These are phyloP conservation scores for Rauvolfia tetraphylla DNA, from an alignment of 257 asterid genomes.

Conservation along the genomic window DNA sequence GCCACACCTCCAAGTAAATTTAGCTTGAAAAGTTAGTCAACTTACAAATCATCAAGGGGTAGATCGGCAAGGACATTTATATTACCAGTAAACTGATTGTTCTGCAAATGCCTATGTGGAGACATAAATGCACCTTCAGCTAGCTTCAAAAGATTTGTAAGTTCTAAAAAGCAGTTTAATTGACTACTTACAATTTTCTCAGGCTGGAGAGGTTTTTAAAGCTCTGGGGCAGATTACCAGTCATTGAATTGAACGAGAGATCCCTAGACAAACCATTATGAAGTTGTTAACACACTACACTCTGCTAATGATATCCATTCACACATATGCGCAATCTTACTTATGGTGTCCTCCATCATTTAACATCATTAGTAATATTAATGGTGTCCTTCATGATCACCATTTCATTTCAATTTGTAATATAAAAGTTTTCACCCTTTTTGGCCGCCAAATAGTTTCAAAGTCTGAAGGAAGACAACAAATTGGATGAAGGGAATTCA, in stretches of 20 bases:
- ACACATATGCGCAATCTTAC: neutral
- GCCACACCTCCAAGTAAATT: conserved; percentile 5
- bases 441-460: neutral
- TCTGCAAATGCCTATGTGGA: conserved; percentile 46
- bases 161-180: conserved; percentile 1
- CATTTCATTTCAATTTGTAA: neutral
- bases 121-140: conserved; percentile 22
- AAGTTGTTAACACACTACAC: neutral
- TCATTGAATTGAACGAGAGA: conserved; percentile 46
- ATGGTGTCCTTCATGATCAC: neutral
- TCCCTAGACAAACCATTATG: conserved; percentile 37
- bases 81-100: conserved; percentile 54
- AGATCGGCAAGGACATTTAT: conserved; percentile 52
- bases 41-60: conserved; percentile 57
- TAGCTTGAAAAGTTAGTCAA: conserved; percentile 9
- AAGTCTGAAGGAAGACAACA: neutral
- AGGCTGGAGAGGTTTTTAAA: conserved; percentile 41
- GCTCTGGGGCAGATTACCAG: conserved; percentile 51
- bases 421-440: neutral
- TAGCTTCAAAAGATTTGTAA: conserved; percentile 15
- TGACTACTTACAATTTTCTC: conserved; percentile 36
- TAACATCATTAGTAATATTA: neutral
- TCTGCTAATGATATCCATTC: neutral
- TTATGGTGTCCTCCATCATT: neutral
- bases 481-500: neutral